These are phyloP conservation scores for Aechmea fasciata DNA, from an alignment of 176 grass and related monocot species.

Conservation along the genomic window DNA sequence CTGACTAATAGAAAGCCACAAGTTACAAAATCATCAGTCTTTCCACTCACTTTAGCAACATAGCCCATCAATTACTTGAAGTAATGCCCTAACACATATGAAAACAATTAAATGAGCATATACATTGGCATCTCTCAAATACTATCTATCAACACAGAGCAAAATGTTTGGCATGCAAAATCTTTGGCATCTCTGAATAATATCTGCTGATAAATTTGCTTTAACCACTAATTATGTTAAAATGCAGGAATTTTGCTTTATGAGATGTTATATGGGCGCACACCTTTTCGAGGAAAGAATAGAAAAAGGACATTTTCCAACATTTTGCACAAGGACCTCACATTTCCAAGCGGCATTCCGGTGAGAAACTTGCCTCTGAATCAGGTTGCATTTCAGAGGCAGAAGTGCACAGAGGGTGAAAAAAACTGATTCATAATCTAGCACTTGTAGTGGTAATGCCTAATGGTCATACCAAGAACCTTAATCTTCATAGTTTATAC, in stretches of 20 bases:
- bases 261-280: conserved; percentile 96
- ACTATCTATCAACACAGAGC: too few species aligned
- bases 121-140: too few species aligned
- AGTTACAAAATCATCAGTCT: background rate
- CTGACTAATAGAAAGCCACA: background rate
- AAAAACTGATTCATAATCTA: too few species aligned
- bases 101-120: too few species aligned
- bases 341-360: conserved; percentile 86
- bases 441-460: background rate
- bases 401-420: too few species aligned
- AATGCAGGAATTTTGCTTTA: conserved; percentile 84
- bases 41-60: background rate
- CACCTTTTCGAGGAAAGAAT: conserved; percentile 98
- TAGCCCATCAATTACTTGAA: too few species aligned
- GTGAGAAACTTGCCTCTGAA: conserved; percentile 33
- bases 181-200: background rate
- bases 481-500: background rate
- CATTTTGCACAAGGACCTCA: conserved; percentile 86
- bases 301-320: conserved; percentile 91
- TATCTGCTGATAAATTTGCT: background rate
- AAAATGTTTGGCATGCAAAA: too few species aligned
- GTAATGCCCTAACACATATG: too few species aligned
- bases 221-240: conserved; percentile 9
- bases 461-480: background rate
- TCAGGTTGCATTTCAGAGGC: background rate